These are phyloP conservation scores for Cryptococcus amylolentus DNA, from an alignment of 1,284 basidiomycete species.

Conservation along the genomic window DNA sequence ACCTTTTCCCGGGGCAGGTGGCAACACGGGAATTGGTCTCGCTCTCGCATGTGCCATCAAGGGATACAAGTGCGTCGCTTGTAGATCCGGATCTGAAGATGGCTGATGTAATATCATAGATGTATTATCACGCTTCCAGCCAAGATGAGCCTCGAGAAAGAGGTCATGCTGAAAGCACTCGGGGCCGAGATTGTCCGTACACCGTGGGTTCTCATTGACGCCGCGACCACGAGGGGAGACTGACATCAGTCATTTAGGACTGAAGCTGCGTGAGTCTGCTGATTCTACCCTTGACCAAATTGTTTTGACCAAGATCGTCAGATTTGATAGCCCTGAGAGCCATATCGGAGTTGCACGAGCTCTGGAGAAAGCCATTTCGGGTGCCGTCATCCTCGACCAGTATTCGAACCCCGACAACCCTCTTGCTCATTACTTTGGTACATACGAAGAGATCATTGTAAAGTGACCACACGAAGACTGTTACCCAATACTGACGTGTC, in stretches of 20 bases:
- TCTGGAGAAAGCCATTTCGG: constrained; percentile 72
- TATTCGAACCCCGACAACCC: constrained; percentile 74
- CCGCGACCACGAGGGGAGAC: background rate
- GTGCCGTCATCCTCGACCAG: constrained; percentile 89
- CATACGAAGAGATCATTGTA: constrained; percentile 82
- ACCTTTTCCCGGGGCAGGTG: constrained; percentile 59
- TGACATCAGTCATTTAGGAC: constrained; percentile 24
- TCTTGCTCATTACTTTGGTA: constrained; percentile 78
- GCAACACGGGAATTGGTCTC: constrained; percentile 93
- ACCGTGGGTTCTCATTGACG: constrained; percentile 59
- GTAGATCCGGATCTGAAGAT: constrained; percentile 67
- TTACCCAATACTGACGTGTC: background rate
- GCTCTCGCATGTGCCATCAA: constrained; percentile 76
- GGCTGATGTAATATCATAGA: constrained; percentile 53
- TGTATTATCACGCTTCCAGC: constrained; percentile 90
- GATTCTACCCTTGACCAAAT: background rate
- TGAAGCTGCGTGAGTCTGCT: constrained; percentile 35
- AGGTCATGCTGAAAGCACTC: constrained; percentile 81
- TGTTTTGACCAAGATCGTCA: constrained; percentile 30
- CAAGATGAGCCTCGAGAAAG: constrained; percentile 97
- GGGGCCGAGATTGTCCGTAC: constrained; percentile 94
- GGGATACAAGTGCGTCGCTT: constrained; percentile 39
- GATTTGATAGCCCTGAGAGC: constrained; percentile 61
- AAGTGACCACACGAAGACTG: constrained; percentile 2
- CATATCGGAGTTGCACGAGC: constrained; percentile 86